Evolutionary conservation across 208 protist genomes (phyloP).

Genomic region (Tetramitus jugosus): DNA sequence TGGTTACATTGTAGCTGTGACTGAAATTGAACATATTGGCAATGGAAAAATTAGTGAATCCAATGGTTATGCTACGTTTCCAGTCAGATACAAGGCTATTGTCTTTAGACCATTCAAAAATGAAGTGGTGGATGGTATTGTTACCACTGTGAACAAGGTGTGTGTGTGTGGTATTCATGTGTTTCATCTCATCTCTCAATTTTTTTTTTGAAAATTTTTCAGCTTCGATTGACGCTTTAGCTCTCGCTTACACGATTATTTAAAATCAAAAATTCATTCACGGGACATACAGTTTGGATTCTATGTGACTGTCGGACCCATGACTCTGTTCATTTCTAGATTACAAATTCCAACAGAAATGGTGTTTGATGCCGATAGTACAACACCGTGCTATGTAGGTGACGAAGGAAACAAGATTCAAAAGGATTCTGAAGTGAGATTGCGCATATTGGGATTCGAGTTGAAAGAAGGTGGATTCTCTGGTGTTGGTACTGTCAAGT

Average conservation of each 20-base stretch:
- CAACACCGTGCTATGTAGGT: conserved; percentile 32
- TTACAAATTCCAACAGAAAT: conserved; percentile 43
- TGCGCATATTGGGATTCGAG: conserved; percentile 40
- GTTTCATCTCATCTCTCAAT: background rate
- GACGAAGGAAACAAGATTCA: conserved; percentile 35
- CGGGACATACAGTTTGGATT: conserved; percentile 46
- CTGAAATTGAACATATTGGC: conserved; percentile 34
- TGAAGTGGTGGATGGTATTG: conserved; percentile 55
- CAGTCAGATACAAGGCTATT: conserved; percentile 50
- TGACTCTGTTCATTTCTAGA: background rate
- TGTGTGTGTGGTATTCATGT: too few relatives aligned
- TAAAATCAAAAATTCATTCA: conserved; percentile 9
- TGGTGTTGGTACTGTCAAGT: conserved; percentile 47
- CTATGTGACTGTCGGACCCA: conserved; percentile 42
- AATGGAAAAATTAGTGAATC: conserved; percentile 49
- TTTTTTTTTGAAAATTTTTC: background rate
- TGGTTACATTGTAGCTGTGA: conserved; percentile 50
- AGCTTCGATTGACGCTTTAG: too few relatives aligned
- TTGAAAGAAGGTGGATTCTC: conserved; percentile 42
- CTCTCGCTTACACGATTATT: background rate
- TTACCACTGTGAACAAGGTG: conserved; percentile 54
- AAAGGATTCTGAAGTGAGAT: conserved; percentile 43
- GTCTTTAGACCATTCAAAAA: conserved; percentile 56
- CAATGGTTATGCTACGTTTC: conserved; percentile 45
- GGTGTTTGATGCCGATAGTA: conserved; percentile 39